Conservation (phyloP, 257 asterid genomes). For the Przewalskia tangutica region DNA sequence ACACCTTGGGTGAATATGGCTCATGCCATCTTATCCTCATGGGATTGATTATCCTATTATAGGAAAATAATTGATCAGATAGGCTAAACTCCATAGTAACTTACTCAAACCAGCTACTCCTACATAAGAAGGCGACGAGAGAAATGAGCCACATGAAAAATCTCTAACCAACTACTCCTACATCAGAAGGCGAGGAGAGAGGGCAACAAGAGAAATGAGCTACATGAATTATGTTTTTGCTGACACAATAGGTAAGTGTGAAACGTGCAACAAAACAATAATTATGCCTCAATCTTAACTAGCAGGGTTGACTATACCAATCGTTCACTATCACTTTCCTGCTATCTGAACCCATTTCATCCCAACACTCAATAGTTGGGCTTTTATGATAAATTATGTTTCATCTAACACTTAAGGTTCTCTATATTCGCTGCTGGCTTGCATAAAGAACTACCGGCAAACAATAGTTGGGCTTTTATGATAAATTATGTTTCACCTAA, state of each 20-base stretch:
- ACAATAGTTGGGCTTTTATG: not conserved
- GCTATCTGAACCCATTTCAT: not conserved
- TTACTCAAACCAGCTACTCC: too few species aligned
- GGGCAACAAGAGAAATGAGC: too few species aligned
- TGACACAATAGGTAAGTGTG: not conserved
- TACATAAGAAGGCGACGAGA: too few species aligned
- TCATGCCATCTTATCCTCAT: too few species aligned
- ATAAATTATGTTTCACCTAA: too few species aligned
- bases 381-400: not conserved
- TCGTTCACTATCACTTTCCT: not conserved
- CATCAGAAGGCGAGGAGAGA: too few species aligned
- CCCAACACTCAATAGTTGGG: not conserved
- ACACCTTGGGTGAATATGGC: too few species aligned
- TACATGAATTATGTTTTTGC: not conserved
- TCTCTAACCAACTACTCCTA: too few species aligned
- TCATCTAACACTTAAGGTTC: not conserved
- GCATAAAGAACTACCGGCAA: not conserved
- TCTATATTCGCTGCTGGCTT: not conserved
- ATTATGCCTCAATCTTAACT: not conserved
- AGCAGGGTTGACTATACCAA: not conserved
- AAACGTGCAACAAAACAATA: not conserved
- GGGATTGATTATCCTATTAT: too few species aligned
- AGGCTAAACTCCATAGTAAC: too few species aligned
- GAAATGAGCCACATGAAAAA: too few species aligned
- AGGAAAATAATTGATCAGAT: too few species aligned